A percentile compares a stretch with the other conserved stretches of the same genome.
Conservation (phyloP, 2,329 filamentous ascomycete genomes). For the Ophiostoma himal-ulmi region DNA sequence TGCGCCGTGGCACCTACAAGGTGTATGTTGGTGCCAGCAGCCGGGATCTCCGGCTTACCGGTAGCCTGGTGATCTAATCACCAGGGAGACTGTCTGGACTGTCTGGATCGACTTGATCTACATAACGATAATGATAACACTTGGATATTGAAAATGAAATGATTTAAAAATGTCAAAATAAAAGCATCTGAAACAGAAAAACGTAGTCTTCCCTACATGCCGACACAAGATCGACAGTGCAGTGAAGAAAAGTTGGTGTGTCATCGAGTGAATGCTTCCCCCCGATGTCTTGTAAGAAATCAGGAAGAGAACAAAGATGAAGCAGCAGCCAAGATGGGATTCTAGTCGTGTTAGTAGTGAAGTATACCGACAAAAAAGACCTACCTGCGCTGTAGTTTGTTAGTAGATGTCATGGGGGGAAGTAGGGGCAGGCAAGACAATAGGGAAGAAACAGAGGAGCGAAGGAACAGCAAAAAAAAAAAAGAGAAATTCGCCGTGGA, state of each 20-base stretch:
- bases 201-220: background rate
- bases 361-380: background rate
- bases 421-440: background rate
- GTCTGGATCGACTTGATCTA: background rate
- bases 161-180: background rate
- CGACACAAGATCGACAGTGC: constrained; percentile 8
- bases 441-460: background rate
- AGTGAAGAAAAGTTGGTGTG: constrained; percentile 14
- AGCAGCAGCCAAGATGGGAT: constrained; percentile 10
- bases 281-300: background rate
- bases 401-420: constrained; percentile 1
- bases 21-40: constrained; percentile 42
- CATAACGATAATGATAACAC: background rate
- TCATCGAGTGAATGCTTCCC: background rate
- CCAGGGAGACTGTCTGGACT: background rate
- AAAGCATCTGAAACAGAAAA: too few species aligned
- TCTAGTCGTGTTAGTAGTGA: background rate
- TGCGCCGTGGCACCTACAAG: constrained; percentile 39
- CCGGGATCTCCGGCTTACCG: constrained; percentile 35
- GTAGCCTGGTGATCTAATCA: background rate
- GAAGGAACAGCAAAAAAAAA: background rate
- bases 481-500: background rate
- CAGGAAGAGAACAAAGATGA: background rate
- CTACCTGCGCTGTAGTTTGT: constrained; percentile 10
- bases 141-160: background rate